Percentiles rank a stretch among this genome's conserved stretches.
phyloP scores from a whole-genome alignment of 495 filamentous ascomycete species.

The Geoglossum glabrum region DNA sequence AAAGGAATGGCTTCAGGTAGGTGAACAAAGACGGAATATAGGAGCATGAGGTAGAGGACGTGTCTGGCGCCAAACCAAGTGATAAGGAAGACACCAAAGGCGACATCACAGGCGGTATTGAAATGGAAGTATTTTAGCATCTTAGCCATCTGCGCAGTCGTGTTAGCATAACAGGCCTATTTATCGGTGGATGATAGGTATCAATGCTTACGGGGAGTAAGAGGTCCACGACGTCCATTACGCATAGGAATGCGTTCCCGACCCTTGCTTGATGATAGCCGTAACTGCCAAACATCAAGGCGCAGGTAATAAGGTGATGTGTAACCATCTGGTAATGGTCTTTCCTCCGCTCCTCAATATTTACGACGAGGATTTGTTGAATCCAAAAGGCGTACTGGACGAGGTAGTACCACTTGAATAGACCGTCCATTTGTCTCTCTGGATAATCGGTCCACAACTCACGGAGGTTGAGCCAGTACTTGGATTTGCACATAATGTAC shows the following conservation, averaged over 20 bases:
- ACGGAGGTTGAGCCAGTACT: conserved; percentile 55
- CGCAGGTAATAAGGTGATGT: conserved; percentile 79
- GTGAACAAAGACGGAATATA: conserved; percentile 64
- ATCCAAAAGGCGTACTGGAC: conserved; percentile 84
- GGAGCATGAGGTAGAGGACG: conserved; percentile 53
- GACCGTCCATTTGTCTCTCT: conserved; percentile 41
- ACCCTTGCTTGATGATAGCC: conserved; percentile 67
- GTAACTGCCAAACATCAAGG: conserved; percentile 61
- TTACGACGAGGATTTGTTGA: conserved; percentile 83
- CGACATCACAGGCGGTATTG: conserved; percentile 54
- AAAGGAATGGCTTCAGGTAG: conserved; percentile 36
- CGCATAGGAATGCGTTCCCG: conserved; percentile 68
- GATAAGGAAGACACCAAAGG: conserved; percentile 72
- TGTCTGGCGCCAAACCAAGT: conserved; percentile 75
- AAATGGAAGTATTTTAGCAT: conserved; percentile 76
- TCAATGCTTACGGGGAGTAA: conserved; percentile 52
- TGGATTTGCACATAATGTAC: conserved; percentile 63
- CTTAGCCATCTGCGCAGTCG: conserved; percentile 54
- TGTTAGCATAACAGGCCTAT: background rate
- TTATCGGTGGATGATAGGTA: background rate
- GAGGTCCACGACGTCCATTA: conserved; percentile 90
- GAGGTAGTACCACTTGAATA: conserved; percentile 81
- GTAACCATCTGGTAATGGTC: conserved; percentile 91
- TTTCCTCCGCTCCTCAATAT: conserved; percentile 84
- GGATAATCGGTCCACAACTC: conserved; percentile 78